Evolutionary conservation across 208 protist species (phyloP).

Genomic region (Trypanosoma conorhini): DNA sequence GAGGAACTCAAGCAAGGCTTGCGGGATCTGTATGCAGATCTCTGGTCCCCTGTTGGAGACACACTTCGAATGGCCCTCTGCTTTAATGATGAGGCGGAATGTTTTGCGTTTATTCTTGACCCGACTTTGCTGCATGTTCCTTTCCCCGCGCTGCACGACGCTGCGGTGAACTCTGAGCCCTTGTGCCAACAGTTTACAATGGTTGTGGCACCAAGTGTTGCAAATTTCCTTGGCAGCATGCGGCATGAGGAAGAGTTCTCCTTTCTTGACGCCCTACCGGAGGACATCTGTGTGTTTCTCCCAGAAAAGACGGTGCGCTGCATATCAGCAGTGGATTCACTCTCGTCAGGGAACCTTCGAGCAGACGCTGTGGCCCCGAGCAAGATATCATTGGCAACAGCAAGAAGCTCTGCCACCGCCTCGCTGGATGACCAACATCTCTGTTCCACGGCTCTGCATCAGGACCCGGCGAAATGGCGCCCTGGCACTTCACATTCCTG

Average conservation of each 20-base stretch:
- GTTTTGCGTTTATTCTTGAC: constrained; percentile 79
- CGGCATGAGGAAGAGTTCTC: constrained; percentile 11
- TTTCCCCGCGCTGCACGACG: constrained; percentile 57
- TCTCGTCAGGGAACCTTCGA: constrained; percentile 4
- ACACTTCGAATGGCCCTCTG: constrained; percentile 41
- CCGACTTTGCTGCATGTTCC: constrained; percentile 72
- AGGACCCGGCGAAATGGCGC: not conserved
- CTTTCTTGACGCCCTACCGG: constrained; percentile 9
- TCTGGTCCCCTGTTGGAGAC: constrained; percentile 66
- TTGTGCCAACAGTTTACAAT: constrained; percentile 63
- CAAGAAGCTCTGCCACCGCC: not conserved
- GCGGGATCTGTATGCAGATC: constrained; percentile 72
- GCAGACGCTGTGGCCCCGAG: not conserved
- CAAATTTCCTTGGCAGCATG: constrained; percentile 58
- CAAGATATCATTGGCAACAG: constrained; percentile 1
- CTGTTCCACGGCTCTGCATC: not conserved
- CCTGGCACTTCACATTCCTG: constrained; percentile 21
- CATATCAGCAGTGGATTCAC: constrained; percentile 2
- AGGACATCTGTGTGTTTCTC: constrained; percentile 31
- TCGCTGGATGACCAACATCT: not conserved
- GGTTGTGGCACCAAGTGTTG: constrained; percentile 66
- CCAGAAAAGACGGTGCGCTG: constrained; percentile 16
- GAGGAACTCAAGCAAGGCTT: constrained; percentile 42
- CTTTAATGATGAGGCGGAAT: constrained; percentile 47
- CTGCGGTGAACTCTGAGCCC: constrained; percentile 17